Percentiles rank a stretch among this genome's conserved stretches.
Conservation (phyloP, 2,329 filamentous ascomycete genomes). For the Colletotrichum spaethianum region DNA sequence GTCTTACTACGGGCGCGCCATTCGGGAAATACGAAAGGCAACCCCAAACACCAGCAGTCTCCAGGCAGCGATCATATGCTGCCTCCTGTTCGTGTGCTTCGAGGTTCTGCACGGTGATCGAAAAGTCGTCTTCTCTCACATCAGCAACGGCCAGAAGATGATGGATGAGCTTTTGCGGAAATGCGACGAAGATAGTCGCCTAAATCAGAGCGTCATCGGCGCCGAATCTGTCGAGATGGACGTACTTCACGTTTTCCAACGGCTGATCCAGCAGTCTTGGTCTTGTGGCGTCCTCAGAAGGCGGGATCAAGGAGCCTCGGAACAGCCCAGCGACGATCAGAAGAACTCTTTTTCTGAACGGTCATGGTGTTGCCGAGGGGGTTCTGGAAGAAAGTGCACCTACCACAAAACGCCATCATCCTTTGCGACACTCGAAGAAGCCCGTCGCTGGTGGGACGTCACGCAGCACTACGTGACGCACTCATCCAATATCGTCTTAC, state of each 20-base stretch:
- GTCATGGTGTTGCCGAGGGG: slow-evolving; percentile 45
- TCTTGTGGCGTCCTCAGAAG: slow-evolving; percentile 43
- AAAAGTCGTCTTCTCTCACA: slow-evolving; percentile 52
- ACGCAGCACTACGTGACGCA: slow-evolving; percentile 48
- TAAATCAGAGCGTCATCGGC: slow-evolving; percentile 2
- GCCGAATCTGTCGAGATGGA: slow-evolving; percentile 45
- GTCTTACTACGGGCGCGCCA: slow-evolving; percentile 51
- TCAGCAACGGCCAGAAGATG: slow-evolving; percentile 54
- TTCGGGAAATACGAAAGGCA: slow-evolving; percentile 47
- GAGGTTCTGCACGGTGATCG: slow-evolving; percentile 55
- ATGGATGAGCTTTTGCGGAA: slow-evolving; percentile 50
- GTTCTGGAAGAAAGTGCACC: slow-evolving; percentile 30
- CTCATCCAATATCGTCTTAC: slow-evolving; percentile 43
- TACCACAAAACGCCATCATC: slow-evolving; percentile 41
- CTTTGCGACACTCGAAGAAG: slow-evolving; percentile 46
- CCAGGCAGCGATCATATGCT: slow-evolving; percentile 51
- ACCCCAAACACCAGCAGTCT: slow-evolving; percentile 41
- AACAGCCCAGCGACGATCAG: background rate
- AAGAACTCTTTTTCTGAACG: background rate
- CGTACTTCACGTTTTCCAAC: slow-evolving; percentile 48
- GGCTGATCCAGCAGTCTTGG: slow-evolving; percentile 49
- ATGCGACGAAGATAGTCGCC: background rate
- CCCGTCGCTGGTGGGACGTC: slow-evolving; percentile 48
- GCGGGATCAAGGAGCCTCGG: background rate
- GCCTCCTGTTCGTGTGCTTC: slow-evolving; percentile 56